Evolutionary conservation across 345 rosid species (phyloP).

Genomic region (Lepidium aucheri): DNA sequence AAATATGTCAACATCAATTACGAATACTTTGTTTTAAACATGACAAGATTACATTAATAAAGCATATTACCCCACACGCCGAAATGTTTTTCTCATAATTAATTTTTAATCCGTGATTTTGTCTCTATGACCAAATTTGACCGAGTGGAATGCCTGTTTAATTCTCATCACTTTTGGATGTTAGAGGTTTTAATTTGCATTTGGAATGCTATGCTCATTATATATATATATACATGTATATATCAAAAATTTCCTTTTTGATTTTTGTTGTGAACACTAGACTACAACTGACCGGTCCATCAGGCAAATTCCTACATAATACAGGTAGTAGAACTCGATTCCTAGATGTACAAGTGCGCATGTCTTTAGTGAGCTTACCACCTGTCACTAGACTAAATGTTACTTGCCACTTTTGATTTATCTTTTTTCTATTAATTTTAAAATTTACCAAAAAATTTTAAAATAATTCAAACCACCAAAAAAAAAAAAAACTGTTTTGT

Average conservation of each 20-base stretch:
- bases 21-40: slow-evolving; percentile 3
- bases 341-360: too few relatives aligned
- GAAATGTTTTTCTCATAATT: background rate
- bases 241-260: too few relatives aligned
- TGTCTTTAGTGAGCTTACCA: too few relatives aligned
- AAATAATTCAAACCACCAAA: too few relatives aligned
- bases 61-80: slow-evolving; percentile 23
- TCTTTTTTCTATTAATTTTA: too few relatives aligned
- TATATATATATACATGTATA: background rate
- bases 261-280: too few relatives aligned
- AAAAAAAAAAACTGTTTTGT: too few relatives aligned
- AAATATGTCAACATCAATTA: slow-evolving; percentile 23
- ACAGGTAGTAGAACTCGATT: too few relatives aligned
- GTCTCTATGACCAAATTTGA: background rate
- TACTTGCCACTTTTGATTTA: too few relatives aligned
- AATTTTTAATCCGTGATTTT: background rate
- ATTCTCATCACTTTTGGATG: background rate
- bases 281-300: fast-evolving
- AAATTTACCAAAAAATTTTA: too few relatives aligned
- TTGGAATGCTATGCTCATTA: background rate
- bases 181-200: background rate
- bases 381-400: too few relatives aligned
- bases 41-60: slow-evolving; percentile 15
- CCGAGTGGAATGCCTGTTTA: background rate
- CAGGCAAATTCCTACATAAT: too few relatives aligned